Evolutionary conservation across 805 yeast genomes (phyloP), one percentile per base, ranked within the genome.

Genomic region (Kregervanrija delftensis): DNA sequence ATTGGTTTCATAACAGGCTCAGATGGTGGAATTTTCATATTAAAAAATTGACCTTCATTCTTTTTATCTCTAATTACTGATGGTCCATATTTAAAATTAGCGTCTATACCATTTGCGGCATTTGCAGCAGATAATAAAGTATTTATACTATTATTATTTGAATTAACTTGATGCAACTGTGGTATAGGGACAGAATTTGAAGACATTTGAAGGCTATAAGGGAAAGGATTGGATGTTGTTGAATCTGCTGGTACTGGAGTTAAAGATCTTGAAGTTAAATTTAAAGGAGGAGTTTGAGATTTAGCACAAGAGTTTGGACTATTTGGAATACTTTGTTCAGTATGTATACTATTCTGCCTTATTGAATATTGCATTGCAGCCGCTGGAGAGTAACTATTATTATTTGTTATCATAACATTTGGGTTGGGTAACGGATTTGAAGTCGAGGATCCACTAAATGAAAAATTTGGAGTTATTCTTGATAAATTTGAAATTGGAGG

Each of bases 1-100:
- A 16, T 32, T 1, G 51, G 42, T 17, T 45, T 49, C 8, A 54
- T 44, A 11, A 60, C 60, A 6, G 64, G 42, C 11, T 43, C 43
- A 2, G 56, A 55, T 17, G 47, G 44, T 13, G 46, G 49, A 11
- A 42, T 17, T 36, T 43, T 51, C 33, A 43, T 43, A 15, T 54
- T 53, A 34, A 52, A 52, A 38, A 48, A 46, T 8, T 45, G 31
- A 33, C 14, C 40, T 0, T 41, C 6, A 8, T 32, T 30, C 33
- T 38, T 35, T 11, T 30, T 34, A 17, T 28, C 34, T 11, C n/a
- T 12, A n/a, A 13, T 31, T 11, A 17, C 13, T 10, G 15, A n/a
- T 12, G 38, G 33, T 30, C 35, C 34, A n/a, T 37, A 15, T 11
- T 14, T 37, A 3, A 32, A 16, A 36, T 33, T 36, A 8, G 28